Evolutionary conservation across 2,329 filamentous ascomycete species (phyloP), one percentile per base, ranked within the genome.

Genomic region (Cadophora malorum): DNA sequence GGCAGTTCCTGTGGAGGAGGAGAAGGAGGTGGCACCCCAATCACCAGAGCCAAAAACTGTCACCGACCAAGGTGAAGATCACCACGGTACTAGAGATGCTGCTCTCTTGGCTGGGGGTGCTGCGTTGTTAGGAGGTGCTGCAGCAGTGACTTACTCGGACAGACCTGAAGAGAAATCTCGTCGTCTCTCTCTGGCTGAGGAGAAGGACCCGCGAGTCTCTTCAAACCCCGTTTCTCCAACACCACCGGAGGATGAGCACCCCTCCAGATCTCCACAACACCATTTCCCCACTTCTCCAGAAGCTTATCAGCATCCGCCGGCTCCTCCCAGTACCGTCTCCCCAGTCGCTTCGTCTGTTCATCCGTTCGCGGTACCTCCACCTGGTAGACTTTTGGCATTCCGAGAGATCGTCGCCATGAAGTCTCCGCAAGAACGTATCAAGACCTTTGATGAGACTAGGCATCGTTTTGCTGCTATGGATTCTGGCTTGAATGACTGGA

Each of bases 381-480:
- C 47, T n/a, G 65, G 63, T 12, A 73, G 67, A 33, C 65, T 76
- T 19, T 47, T 75, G 4, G 63, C 67, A 12, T 94, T 96, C 79
- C 87, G 89, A 62, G 91, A 97, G 67, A 97, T 97, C 69, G 84
- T 93, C 74, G 88, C 86, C 9, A 83, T 96, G 61, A 83, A 86
- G 19, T 87, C 86, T 1, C 79, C 89, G 0, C 79, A 84, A 16
- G 90, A 96, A 72, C 88, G 94, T 23, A 91, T 96, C 68, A 82
- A 85, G 53, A 90, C 88, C 16, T 97, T 92, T 77, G 87, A 92
- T 67, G 86, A 90, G 67, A 91, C 91, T 0, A 87, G 93, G 55
- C 81, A 86, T 19, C 86, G 91, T 56, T 93, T 94, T 78, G 89
- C 91, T 0, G 79, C 81, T 14, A 88, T 91, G 77, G 89, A 97